Evolutionary conservation across 2,329 filamentous ascomycete species (phyloP), one percentile per base, ranked within the genome.

Genomic region (Stromatinia cepivora): DNA sequence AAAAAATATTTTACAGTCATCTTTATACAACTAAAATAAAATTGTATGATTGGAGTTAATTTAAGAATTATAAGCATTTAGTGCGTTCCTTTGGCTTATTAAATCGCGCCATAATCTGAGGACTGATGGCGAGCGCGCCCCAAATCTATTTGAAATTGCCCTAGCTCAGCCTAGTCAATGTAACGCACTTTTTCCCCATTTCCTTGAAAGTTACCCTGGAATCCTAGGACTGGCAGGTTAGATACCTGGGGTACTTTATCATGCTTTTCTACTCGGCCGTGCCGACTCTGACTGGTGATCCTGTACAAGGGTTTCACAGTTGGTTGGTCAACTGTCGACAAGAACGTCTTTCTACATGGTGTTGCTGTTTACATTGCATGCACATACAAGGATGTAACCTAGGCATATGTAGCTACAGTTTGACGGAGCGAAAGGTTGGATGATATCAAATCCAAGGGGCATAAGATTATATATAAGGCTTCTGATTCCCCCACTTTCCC

Each of bases 401-500:
- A 13, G 39, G 39, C 31, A 11, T 20, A 46, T 31, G 31, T 65
- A 65, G 36, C 50, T 65, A 31, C 50, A 45, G 11, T 2, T 39
- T 50, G 42, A 59, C 36, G 42, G 54, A 61, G 65, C 42, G 42
- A 31, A 61, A 59, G 25, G 28, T 48, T 36, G 39, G 53, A 57
- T 57, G 54, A 52, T 56, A n/a, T n/a, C n/a, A 46, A 57, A 17
- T 34, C 15, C 48, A 54, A 28, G 13, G 52, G 22, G 15, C 34
- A 3, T 42, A 22, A n/a, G 31, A 36, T 67, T 67, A 48, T 64
- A 69, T 67, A 68, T 56, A 69, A 69, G 34, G 28, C 34, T 68
- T 36, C 28, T 15, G 15, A 4, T 39, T 28, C 54, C 64, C 28
- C 25, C 46, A 63, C 39, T 36, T 46, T 28, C 22, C 66, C 58